Evolutionary conservation across 176 grass and related monocot genomes (phyloP).

Genomic region (Carex kokanica): DNA sequence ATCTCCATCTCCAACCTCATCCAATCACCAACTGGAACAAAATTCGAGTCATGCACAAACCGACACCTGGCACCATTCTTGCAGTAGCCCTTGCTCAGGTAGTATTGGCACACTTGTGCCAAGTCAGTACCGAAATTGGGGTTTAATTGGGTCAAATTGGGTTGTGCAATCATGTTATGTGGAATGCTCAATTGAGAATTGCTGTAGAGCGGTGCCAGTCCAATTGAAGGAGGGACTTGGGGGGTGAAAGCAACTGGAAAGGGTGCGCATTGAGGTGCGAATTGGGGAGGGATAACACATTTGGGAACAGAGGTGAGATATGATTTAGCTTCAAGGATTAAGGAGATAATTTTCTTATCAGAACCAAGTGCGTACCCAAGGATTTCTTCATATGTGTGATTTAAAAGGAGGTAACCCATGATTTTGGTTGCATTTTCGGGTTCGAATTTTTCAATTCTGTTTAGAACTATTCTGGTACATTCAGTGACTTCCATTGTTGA

Average conservation of each 20-base stretch:
- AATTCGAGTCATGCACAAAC: constrained; percentile 39
- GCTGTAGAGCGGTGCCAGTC: neutral
- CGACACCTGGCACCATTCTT: constrained; percentile 42
- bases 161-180: neutral
- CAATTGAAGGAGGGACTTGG: neutral
- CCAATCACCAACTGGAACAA: constrained; percentile 6
- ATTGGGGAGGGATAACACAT: constrained; percentile 9
- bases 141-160: neutral
- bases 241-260: neutral
- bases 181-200: neutral
- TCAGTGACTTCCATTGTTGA: constrained; percentile 36
- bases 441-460: constrained; percentile 12
- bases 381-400: constrained; percentile 18
- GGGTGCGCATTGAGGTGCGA: neutral
- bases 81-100: constrained; percentile 39
- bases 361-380: constrained; percentile 6
- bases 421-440: constrained; percentile 23
- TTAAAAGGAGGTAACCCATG: constrained; percentile 28
- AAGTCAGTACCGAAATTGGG: neutral
- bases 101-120: constrained; percentile 31
- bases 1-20: constrained; percentile 8
- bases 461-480: constrained; percentile 26
- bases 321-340: constrained; percentile 38
- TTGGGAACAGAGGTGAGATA: constrained; percentile 20
- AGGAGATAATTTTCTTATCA: constrained; percentile 30